phyloP scores from a whole-genome alignment of 345 rosid species.

The Pistacia integerrima region DNA sequence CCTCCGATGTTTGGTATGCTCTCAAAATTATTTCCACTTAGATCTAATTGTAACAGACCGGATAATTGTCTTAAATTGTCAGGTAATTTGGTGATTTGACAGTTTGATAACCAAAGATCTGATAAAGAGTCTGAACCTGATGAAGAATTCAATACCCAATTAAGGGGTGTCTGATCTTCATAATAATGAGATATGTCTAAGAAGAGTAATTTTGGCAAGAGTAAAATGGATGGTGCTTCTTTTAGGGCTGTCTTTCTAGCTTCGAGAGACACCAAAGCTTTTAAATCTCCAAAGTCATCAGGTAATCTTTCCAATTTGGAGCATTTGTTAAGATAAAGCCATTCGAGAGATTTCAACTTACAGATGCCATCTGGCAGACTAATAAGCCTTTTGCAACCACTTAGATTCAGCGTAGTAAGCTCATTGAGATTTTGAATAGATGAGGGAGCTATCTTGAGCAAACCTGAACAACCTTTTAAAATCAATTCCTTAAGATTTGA shows the following conservation, averaged over 20 bases:
- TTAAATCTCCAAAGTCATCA: background rate
- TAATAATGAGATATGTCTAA: too few relatives aligned
- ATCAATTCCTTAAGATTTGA: background rate
- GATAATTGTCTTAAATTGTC: background rate
- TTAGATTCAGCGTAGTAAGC: too few relatives aligned
- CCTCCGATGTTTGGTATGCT: too few relatives aligned
- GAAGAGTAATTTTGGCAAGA: too few relatives aligned
- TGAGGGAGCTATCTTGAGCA: too few relatives aligned
- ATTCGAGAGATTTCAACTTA: background rate
- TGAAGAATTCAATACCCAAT: background rate
- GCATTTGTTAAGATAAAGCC: background rate
- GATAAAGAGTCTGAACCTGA: too few relatives aligned
- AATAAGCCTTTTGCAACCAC: too few relatives aligned
- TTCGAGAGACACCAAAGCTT: background rate
- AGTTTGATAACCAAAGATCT: rapidly evolving
- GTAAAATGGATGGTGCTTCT: too few relatives aligned
- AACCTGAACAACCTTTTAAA: too few relatives aligned
- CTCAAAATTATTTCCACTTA: background rate
- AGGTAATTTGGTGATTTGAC: too few relatives aligned
- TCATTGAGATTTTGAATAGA: too few relatives aligned
- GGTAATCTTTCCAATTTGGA: background rate
- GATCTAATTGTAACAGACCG: background rate
- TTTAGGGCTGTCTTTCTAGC: background rate
- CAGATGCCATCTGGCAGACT: background rate
- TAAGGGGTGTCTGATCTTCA: too few relatives aligned